Base-by-base conservation (phyloP, 352 stramenopile species). In the Phytophthora quininea region DNA sequence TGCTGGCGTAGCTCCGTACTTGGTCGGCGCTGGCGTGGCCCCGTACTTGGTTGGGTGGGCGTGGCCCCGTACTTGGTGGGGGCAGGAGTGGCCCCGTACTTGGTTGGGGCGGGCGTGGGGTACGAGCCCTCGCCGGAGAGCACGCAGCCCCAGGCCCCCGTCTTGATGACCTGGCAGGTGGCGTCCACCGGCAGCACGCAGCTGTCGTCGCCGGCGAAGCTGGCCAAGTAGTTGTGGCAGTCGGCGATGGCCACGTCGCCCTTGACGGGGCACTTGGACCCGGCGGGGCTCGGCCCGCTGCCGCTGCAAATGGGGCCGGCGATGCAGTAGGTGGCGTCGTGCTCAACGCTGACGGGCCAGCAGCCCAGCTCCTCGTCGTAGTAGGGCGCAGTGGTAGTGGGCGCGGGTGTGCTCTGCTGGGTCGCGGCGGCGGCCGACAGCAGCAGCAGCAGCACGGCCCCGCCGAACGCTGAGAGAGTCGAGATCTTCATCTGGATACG, bases 141-240 rank as follows among this genome's bases (percentile, higher is more conserved):
- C 38, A 89, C 82, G 55, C 85, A 93, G 14, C 83, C 83, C 83
- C 80, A 91, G 5, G 80, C 85, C 14, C 85, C 85, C 0, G 80
- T 89, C 51, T 87, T 74, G 70, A 91, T 88, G 56, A 86, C 81
- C 46, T 82, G 52, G 58, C 82, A 92, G 12, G 70, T 73, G 1
- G 84, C 72, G 43, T 91, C 79, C 6, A 81, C 71, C 7, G 80
- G 77, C 15, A 84, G 58, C 10, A 80, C 69, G 58, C 84, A 94
- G 56, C 78, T 80, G 61, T 77, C 68, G 24, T 47, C 66, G 35
- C 78, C 76, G 0, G 37, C 50, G 66, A 78, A 91, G 74, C 81
- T 91, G 65, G 62, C 60, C 30, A 91, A 50, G 69, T 79, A 79
- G 32, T 64, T 67, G 54, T 84, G 62, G 58, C 86, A 94, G 63